phyloP scores from a whole-genome alignment of 2,329 filamentous ascomycete genomes.

The Blastomyces silverae region DNA sequence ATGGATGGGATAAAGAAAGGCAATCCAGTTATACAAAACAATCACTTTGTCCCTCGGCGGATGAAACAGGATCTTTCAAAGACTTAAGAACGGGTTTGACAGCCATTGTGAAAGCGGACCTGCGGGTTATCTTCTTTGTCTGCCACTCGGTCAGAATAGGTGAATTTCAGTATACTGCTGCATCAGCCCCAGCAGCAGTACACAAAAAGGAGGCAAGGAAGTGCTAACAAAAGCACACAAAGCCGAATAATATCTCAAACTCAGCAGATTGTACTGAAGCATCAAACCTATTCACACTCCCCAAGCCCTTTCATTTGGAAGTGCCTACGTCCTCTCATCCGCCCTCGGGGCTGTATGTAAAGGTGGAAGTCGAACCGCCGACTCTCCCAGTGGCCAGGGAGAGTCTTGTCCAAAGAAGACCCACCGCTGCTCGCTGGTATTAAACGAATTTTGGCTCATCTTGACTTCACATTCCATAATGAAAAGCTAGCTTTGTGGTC shows the following conservation, averaged over 20 bases:
- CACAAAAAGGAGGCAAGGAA: neutral
- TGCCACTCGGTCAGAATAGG: neutral
- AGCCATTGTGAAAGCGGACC: neutral
- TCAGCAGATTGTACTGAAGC: neutral
- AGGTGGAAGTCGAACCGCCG: neutral
- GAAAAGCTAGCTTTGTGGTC: neutral
- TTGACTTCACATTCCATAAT: neutral
- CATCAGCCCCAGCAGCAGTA: neutral
- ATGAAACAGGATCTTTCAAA: neutral
- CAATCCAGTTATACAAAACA: conserved; percentile 1
- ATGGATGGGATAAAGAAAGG: conserved; percentile 1
- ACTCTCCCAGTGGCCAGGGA: neutral
- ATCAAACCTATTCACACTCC: neutral
- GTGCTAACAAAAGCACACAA: neutral
- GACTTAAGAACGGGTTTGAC: neutral
- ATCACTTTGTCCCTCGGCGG: neutral
- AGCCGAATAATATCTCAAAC: neutral
- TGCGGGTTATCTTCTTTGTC: neutral
- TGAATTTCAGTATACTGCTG: neutral
- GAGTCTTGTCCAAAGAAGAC: neutral
- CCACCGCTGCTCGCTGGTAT: neutral
- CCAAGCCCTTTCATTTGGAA: neutral
- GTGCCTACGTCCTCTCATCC: neutral
- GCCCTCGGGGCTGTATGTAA: neutral
- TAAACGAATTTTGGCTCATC: neutral